Base-by-base conservation (phyloP, 2,329 filamentous ascomycete genomes). In the Fusarium compactum region DNA sequence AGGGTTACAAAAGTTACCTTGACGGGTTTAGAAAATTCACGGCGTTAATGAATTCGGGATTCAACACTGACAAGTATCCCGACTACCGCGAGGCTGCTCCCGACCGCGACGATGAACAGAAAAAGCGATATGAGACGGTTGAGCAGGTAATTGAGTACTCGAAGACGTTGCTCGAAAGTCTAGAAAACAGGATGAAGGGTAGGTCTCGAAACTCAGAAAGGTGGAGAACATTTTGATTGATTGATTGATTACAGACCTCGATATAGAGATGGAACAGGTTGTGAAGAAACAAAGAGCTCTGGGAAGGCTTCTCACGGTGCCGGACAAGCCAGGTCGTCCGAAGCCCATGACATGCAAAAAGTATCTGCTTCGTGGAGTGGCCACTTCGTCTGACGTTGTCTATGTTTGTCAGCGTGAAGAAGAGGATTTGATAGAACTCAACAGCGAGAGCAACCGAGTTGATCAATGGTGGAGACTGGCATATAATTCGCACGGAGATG, bases 401-500 rank as follows among this genome's bases (percentile, higher is more conserved):
- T 89, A 87, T 67, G 78, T 89, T 34, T 87, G 86, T 70, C 81
- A 80, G 61, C 79, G 82, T 40, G 73, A 79, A 18, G 81, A 82
- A 57, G 75, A 76, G 7, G 79, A 83, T 53, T 72, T 84, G 32
- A 82, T 84, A 52, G 82, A 85, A 18, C 50, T 84, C n/a, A 80
- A 77, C 2, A 81, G 67, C 6, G 54, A 78, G 5, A 69, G 67
- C 27, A 67, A 72, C 24, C 62, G 74, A 6, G 67, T 66, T 18
- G 85, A 87, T 55, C 86, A 88, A 72, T 89, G 87, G 87, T 89
- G 87, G 87, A 83, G 83, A 67, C 78, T 89, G 47, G 79, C 82
- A 38, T 86, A 84, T 65, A 74, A 76, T 24, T 74, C 79, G 15
- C 72, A 77, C 18, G 81, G 81, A 14, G 71, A 78, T 8, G 78